Base-by-base conservation (phyloP, 352 stramenopile species). In the Phytophthora podocarpi region DNA sequence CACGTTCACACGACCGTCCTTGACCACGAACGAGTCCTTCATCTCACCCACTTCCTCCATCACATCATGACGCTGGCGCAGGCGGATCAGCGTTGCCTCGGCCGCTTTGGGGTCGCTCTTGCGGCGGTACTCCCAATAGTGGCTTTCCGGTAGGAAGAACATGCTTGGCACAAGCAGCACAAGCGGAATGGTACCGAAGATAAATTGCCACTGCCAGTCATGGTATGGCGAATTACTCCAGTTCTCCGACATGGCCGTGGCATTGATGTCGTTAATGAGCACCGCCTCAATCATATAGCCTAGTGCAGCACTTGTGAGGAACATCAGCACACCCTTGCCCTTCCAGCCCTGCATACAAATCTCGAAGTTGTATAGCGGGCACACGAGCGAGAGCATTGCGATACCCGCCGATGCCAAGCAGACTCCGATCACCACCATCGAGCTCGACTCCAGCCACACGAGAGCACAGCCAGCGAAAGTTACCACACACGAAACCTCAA, bases 291-390 rank as follows among this genome's bases (percentile, higher is more conserved):
- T 69, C 47, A 95, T 85, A 66, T 87, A 95, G 6, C 77, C 84
- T 13, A 96, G 63, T 15, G 77, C 68, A 39, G 72, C 74, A 16
- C 72, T 85, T 10, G 90, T 85, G 4, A 95, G 55, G 60, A 96
- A 96, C 37, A 94, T 75, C n/a, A 95, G 57, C 28, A 95, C 85
- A 18, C 85, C 86, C 64, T 96, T 95, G 40, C 87, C 86, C 63
- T 91, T 94, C 84, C 85, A 94, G 6, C 85, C 87, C 20, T 79
- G 70, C 80, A 90, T 94, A 64, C 83, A 94, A 24, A 95, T 89
- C 59, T 96, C 87, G 16, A 92, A 95, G 63, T 94, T 95, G 80
- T 95, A 96, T 42, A 95, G 66, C 40, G 88, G 64, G 40, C 81
- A 89, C 1, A 72, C 62, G 20, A 95, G 74, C 16, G 85, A 90